Evolutionary conservation across 1,284 basidiomycete species (phyloP), one percentile per base, ranked within the genome.

Genomic region (Boletus smithii): DNA sequence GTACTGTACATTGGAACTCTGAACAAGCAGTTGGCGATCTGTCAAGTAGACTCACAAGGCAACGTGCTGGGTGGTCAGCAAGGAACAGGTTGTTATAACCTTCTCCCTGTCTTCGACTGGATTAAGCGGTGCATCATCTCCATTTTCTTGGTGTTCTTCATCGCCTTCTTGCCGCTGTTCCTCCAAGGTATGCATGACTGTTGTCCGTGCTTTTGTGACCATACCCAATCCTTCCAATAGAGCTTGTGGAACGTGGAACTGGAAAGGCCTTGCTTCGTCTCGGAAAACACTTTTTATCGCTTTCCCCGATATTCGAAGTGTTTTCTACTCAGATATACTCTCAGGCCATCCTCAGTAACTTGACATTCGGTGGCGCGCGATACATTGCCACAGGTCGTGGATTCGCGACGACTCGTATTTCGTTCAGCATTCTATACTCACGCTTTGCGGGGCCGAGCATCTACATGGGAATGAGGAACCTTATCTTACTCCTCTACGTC

Each of bases 291-390:
- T 95, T 97, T 78, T 69, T 95, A 56, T 97, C 94, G 32, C 74
- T 95, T 44, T 95, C 95, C 44, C 94, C 94, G 17, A 79, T 97
- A 48, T 97, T 97, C 70, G 95, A 97, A 69, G 93, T 97, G 47
- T 97, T 97, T 74, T 94, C 91, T 46, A 97, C 94, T 0, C 94
- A 97, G 69, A 95, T 97, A 60, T 95, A 97, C 72, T 91, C 91
- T 53, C 90, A 97, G 68, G 88, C 95, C 53, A 92, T 97, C 62
- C 74, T 95, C 60, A 95, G 87, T 71, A 95, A 97, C 72, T 73
- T 97, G 75, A 89, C 89, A 0, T 97, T 95, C 61, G 94, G 94
- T 72, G 94, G 94, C 57, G 94, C 94, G 46, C 87, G 94, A 54
- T 97, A 97, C 67, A 97, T 97, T 57, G 95, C 95, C 30, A 97